Percentiles rank a stretch among this genome's conserved stretches.
Evolutionary conservation across 176 grass and related monocot genomes (phyloP).

Genomic region (Juncus inflexus): DNA sequence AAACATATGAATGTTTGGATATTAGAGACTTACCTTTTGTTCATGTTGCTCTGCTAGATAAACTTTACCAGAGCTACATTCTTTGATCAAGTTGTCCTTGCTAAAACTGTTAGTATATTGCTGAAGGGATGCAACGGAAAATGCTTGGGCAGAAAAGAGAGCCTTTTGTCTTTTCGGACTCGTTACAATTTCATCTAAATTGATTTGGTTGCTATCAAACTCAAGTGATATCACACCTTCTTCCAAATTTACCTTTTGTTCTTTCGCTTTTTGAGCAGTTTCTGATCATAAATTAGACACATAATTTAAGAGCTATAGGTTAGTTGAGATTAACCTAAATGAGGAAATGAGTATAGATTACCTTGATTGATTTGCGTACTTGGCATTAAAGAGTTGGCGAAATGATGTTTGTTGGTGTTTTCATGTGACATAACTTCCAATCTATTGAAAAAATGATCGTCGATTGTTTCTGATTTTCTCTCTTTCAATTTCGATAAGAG

Average conservation of each 20-base stretch:
- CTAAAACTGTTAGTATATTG: constrained; percentile 79
- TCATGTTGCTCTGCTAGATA: constrained; percentile 65
- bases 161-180: neutral
- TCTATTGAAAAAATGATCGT: constrained; percentile 11
- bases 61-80: constrained; percentile 56
- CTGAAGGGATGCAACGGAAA: constrained; percentile 74
- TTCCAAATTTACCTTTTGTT: constrained; percentile 19
- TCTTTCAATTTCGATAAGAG: constrained; percentile 24
- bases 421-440: neutral
- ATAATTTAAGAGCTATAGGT: neutral
- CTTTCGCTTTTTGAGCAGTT: constrained; percentile 7
- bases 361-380: constrained; percentile 18
- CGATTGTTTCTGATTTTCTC: neutral
- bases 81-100: constrained; percentile 66
- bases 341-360: neutral
- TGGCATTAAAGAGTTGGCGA: constrained; percentile 5
- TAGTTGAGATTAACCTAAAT: neutral
- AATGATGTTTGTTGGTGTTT: constrained; percentile 9
- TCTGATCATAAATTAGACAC: constrained; percentile 11
- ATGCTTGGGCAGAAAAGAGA: constrained; percentile 34
- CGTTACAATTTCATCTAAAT: constrained; percentile 6
- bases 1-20: neutral
- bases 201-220: neutral
- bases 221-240: neutral
- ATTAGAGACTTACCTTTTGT: constrained; percentile 46